Evolutionary conservation across 2,329 filamentous ascomycete genomes (phyloP).

Genomic region (Huntiella abstrusa): DNA sequence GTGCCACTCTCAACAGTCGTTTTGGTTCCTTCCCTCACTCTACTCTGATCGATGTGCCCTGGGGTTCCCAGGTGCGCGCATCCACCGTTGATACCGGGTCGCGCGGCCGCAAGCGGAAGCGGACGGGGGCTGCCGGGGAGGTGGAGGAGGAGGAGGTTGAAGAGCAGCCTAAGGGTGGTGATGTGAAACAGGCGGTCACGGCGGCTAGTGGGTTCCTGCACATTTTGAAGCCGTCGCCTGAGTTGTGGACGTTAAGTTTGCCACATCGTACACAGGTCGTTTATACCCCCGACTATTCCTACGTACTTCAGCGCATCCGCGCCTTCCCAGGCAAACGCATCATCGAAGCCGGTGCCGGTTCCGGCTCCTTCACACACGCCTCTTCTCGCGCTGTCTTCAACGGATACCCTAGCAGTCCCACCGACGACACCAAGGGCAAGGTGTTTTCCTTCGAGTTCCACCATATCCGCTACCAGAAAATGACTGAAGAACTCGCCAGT

Average conservation of each 20-base stretch:
- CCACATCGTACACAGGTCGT: constrained; percentile 74
- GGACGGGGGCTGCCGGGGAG: constrained; percentile 16
- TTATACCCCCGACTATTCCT: constrained; percentile 75
- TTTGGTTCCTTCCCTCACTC: constrained; percentile 82
- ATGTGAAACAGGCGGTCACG: constrained; percentile 29
- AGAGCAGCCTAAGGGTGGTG: constrained; percentile 19
- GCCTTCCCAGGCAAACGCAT: constrained; percentile 53
- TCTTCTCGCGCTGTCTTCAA: constrained; percentile 58
- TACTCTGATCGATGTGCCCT: constrained; percentile 58
- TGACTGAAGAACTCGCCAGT: constrained; percentile 48
- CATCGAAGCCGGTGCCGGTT: constrained; percentile 67
- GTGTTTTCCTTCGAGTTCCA: constrained; percentile 77
- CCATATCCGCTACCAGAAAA: constrained; percentile 48
- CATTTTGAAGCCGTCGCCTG: constrained; percentile 59
- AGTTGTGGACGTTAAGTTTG: constrained; percentile 63
- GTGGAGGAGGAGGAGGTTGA: constrained; percentile 14
- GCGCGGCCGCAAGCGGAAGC: constrained; percentile 46
- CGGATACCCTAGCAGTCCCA: constrained; percentile 35
- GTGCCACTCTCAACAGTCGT: constrained; percentile 70
- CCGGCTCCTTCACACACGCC: constrained; percentile 70
- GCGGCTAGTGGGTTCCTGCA: constrained; percentile 57
- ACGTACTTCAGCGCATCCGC: constrained; percentile 57
- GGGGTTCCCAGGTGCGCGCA: constrained; percentile 82
- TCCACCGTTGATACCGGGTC: constrained; percentile 83
- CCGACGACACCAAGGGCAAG: constrained; percentile 36